Conservation (phyloP, 495 filamentous ascomycete genomes). For the Aspergillus homomorphus region DNA sequence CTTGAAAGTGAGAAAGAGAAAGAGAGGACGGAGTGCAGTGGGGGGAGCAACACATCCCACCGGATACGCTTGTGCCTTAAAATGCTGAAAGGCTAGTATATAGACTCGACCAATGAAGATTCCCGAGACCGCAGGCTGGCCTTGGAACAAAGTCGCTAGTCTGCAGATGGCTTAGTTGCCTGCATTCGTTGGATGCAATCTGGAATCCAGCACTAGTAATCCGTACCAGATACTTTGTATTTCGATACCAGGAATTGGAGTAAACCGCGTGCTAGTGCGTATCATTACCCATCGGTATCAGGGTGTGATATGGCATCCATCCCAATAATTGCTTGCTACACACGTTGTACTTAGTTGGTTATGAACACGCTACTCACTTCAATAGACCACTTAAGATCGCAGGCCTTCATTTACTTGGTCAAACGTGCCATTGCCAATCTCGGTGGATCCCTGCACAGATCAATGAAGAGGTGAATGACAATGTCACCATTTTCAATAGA, state of each 20-base stretch:
- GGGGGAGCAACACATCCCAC: conserved; percentile 16
- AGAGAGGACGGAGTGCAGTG: conserved; percentile 10
- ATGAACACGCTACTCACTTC: no score
- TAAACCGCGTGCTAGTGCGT: not conserved
- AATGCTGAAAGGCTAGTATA: conserved; percentile 8
- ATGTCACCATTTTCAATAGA: conserved; percentile 2
- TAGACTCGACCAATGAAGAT: conserved; percentile 19
- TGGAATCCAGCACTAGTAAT: conserved; percentile 8
- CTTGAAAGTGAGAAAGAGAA: not conserved
- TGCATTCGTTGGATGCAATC: conserved; percentile 11
- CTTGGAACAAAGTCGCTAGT: conserved; percentile 15
- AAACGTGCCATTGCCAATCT: not conserved
- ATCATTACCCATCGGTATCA: not conserved
- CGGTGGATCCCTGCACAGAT: not conserved
- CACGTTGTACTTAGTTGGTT: no score
- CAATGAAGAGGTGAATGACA: not conserved
- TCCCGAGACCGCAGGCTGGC: conserved; percentile 8
- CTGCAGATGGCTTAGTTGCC: conserved; percentile 17
- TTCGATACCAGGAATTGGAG: not conserved
- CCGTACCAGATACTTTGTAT: conserved; percentile 7
- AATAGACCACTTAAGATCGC: not conserved
- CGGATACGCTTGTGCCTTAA: conserved; percentile 17
- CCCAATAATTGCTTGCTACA: no score
- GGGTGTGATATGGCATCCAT: no score
- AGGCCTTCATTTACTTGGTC: no score